phyloP scores from a whole-genome alignment of 495 filamentous ascomycete genomes.

The Xylona heveae region DNA sequence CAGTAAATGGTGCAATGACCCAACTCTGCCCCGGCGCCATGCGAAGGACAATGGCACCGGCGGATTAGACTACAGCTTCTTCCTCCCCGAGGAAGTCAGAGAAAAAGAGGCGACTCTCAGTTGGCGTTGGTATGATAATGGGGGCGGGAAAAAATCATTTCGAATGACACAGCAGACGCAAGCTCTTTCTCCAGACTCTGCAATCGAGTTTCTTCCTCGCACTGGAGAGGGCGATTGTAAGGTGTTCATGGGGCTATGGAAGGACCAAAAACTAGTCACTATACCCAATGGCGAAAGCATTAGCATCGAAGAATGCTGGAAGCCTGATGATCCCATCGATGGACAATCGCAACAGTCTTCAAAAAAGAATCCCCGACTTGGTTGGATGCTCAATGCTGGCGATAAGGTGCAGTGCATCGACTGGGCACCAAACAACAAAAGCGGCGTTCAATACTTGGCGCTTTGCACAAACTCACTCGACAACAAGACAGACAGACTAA shows the following conservation, averaged over 20 bases:
- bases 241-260: constrained; percentile 29
- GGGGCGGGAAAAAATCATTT: constrained; percentile 18
- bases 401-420: constrained; percentile 26
- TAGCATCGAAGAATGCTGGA: constrained; percentile 25
- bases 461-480: too few species aligned
- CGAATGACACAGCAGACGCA: constrained; percentile 16
- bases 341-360: constrained; percentile 2
- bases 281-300: constrained; percentile 21
- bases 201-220: too few species aligned
- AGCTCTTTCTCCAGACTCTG: too few species aligned
- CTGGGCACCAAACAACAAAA: constrained; percentile 34
- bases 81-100: constrained; percentile 19
- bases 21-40: constrained; percentile 25
- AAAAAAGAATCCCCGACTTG: constrained; percentile 9
- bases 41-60: constrained; percentile 13
- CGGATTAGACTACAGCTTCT: constrained; percentile 22
- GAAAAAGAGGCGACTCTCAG: constrained; percentile 21
- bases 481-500: too few species aligned
- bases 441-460: constrained; percentile 31
- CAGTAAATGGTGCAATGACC: constrained; percentile 25
- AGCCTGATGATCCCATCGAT: constrained; percentile 6
- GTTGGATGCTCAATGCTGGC: constrained; percentile 37
- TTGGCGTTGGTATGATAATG: constrained; percentile 35
- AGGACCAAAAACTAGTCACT: constrained; percentile 19
- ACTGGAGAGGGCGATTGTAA: constrained; percentile 16